Evolutionary conservation across 306 rosid genomes (phyloP).

Genomic region (Hippophae tibetana): DNA sequence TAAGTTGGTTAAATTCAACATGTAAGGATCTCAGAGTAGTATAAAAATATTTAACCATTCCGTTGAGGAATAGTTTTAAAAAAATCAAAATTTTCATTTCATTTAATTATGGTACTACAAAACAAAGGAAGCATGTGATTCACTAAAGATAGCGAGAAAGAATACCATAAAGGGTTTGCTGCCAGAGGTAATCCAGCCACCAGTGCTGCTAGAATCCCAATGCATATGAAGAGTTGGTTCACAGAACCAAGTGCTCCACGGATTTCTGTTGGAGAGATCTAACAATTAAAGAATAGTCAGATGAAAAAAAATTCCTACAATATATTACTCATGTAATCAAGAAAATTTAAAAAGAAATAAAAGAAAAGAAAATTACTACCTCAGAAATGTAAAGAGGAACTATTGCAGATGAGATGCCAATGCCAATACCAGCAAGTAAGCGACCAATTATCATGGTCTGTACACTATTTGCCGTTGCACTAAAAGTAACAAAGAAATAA

Average conservation of each 20-base stretch:
- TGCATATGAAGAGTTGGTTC: conserved; percentile 79
- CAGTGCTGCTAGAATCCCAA: conserved; percentile 83
- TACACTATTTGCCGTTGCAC: conserved; percentile 92
- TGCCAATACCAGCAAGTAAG: conserved; percentile 84
- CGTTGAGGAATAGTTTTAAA: background rate
- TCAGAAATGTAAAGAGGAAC: conserved; percentile 95
- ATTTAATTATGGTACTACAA: background rate
- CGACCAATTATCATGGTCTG: conserved; percentile 88
- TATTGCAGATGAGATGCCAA: conserved; percentile 84
- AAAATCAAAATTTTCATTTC: background rate
- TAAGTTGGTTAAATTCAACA: no score
- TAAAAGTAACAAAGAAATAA: conserved; percentile 23
- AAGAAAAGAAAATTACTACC: conserved; percentile 34
- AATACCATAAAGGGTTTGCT: conserved; percentile 73
- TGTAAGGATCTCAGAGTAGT: no score
- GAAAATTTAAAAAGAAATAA: background rate
- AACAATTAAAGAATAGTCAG: conserved; percentile 17
- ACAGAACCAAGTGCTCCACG: conserved; percentile 94
- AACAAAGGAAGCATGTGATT: conserved; percentile 12
- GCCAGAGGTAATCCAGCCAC: conserved; percentile 87
- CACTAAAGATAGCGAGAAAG: conserved; percentile 10
- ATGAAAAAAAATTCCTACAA: background rate
- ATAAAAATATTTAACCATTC: no score
- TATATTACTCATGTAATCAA: conserved; percentile 1
- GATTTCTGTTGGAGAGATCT: conserved; percentile 94